A percentile compares a stretch with the other conserved stretches of the same genome.
Conservation (phyloP, 1,284 basidiomycete genomes). For the Lentinus polychrous region DNA sequence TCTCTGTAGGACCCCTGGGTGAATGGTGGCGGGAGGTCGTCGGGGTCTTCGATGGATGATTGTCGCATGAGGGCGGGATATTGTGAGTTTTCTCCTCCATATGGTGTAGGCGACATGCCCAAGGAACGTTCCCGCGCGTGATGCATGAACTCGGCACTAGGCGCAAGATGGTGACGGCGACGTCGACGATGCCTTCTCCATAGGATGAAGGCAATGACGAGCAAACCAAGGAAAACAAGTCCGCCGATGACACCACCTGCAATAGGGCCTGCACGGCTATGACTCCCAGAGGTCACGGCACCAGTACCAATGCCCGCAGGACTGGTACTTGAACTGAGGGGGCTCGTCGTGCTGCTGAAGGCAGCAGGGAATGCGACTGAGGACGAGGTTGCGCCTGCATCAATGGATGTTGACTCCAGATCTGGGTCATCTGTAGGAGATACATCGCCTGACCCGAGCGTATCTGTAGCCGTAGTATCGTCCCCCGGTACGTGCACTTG, state of each 20-base stretch:
- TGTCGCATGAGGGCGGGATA: background rate
- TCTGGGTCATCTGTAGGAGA: no score
- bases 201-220: conserved; percentile 24
- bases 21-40: conserved; percentile 20
- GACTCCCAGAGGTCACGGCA: background rate
- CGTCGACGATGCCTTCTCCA: conserved; percentile 29
- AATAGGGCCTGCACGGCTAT: conserved; percentile 29
- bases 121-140: background rate
- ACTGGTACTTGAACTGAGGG: background rate
- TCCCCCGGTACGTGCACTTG: no score
- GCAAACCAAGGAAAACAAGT: conserved; percentile 21
- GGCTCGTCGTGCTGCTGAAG: background rate
- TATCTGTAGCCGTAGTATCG: no score
- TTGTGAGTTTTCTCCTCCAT: background rate
- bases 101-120: background rate
- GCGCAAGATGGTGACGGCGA: conserved; percentile 31
- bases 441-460: no score
- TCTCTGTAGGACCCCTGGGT: conserved; percentile 18
- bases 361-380: background rate
- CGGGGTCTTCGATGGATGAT: conserved; percentile 10
- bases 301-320: background rate
- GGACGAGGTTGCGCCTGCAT: background rate
- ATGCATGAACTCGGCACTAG: conserved; percentile 42
- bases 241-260: conserved; percentile 38
- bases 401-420: no score